These are phyloP conservation scores for Coemansia sp. DNA, from an alignment of 192 early-diverging fungal species.

Conservation along the genomic window DNA sequence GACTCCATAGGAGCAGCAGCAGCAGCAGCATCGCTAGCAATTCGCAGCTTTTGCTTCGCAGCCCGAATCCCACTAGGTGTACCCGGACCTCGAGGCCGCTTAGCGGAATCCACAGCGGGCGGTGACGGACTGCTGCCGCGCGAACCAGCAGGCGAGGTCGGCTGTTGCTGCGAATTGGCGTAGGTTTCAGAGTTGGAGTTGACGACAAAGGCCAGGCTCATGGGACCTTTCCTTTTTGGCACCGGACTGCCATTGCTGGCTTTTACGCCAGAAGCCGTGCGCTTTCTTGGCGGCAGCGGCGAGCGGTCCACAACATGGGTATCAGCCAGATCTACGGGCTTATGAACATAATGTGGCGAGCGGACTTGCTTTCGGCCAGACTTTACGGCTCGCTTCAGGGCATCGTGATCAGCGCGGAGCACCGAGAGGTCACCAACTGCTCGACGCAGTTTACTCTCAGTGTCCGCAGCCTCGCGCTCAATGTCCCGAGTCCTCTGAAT, in stretches of 20 bases:
- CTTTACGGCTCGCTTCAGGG: slow-evolving; percentile 15
- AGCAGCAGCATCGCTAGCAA: not conserved
- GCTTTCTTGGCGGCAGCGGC: slow-evolving; percentile 27
- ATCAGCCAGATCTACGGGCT: not conserved
- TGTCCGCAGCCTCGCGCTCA: slow-evolving; percentile 40
- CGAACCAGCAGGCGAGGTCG: not conserved
- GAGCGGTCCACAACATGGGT: too few species aligned
- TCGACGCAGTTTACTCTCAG: slow-evolving; percentile 28
- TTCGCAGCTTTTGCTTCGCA: not conserved
- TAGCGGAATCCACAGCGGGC: not conserved
- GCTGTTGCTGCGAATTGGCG: not conserved
- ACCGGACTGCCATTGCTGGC: not conserved
- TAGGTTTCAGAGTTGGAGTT: slow-evolving; percentile 26
- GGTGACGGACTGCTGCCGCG: not conserved
- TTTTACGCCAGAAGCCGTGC: slow-evolving; percentile 10
- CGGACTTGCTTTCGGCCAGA: not conserved
- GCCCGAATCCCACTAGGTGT: not conserved
- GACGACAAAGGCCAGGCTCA: slow-evolving; percentile 47
- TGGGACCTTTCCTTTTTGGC: slow-evolving; percentile 12
- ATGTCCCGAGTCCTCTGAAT: slow-evolving; percentile 38
- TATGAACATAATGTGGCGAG: not conserved
- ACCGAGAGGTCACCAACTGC: slow-evolving; percentile 24
- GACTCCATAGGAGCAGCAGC: too few species aligned
- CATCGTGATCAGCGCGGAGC: slow-evolving; percentile 27
- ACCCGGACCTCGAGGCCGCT: not conserved